Conservation (phyloP, 2,329 filamentous ascomycete genomes). For the Plectosphaerella sp. region DNA sequence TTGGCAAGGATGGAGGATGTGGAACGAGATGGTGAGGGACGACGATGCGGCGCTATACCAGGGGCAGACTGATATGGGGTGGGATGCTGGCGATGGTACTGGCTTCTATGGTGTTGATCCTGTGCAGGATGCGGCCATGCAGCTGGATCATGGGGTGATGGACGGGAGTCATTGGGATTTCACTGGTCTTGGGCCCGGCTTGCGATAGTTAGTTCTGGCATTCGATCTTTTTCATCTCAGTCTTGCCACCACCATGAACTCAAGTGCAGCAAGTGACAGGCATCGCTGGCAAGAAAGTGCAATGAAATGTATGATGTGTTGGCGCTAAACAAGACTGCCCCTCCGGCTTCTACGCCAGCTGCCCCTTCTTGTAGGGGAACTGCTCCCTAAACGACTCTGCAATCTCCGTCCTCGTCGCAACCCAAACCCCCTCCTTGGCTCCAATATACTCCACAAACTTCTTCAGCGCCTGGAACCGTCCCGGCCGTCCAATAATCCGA, state of each 20-base stretch:
- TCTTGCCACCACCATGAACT: not conserved
- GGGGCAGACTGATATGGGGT: not conserved
- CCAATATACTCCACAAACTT: constrained; percentile 50
- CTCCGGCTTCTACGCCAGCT: constrained; percentile 15
- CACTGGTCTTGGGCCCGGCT: not conserved
- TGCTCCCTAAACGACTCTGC: constrained; percentile 42
- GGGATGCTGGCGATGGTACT: not conserved
- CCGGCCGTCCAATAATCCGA: constrained; percentile 47
- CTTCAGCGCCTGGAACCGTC: constrained; percentile 43
- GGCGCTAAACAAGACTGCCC: not conserved
- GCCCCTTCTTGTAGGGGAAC: constrained; percentile 42
- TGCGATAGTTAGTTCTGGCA: too few relatives aligned
- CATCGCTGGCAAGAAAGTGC: not conserved
- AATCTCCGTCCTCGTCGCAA: constrained; percentile 48
- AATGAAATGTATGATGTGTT: not conserved
- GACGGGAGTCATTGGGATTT: constrained; percentile 8
- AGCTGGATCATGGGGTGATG: not conserved
- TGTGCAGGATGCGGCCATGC: not conserved
- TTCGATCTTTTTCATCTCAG: too few relatives aligned
- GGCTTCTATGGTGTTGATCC: not conserved
- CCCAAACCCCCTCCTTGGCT: constrained; percentile 48
- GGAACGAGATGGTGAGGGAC: constrained; percentile 19
- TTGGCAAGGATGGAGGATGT: constrained; percentile 22
- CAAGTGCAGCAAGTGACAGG: too few relatives aligned
- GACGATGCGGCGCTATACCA: constrained; percentile 1